Conservation (phyloP, 2,329 filamentous ascomycete species). For the Colletotrichum gigasporum region DNA sequence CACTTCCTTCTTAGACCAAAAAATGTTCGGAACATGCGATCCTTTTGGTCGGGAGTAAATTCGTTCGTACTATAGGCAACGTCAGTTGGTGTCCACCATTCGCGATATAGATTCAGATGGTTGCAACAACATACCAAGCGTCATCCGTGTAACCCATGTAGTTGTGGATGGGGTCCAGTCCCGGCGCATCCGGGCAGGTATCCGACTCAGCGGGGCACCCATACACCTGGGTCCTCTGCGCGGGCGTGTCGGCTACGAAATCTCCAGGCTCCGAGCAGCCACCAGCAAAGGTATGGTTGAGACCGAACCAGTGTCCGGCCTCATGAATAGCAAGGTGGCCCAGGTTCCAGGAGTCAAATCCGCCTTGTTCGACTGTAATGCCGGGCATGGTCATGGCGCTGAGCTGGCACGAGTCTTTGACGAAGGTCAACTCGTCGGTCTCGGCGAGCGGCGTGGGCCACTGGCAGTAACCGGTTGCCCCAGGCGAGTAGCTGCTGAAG, state of each 20-base stretch:
- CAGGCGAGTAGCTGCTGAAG: slow-evolving; percentile 45
- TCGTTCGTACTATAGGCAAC: slow-evolving; percentile 34
- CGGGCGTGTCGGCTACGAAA: slow-evolving; percentile 48
- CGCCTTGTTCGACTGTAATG: slow-evolving; percentile 16
- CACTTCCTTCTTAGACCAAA: slow-evolving; percentile 25
- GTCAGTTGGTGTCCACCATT: background rate
- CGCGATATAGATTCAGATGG: background rate
- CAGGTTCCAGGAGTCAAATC: slow-evolving; percentile 32
- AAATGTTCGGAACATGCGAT: slow-evolving; percentile 43
- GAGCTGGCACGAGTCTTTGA: slow-evolving; percentile 20
- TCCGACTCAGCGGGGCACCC: slow-evolving; percentile 32
- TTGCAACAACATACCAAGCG: slow-evolving; percentile 38
- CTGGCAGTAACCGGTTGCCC: slow-evolving; percentile 55
- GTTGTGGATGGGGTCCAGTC: slow-evolving; percentile 37
- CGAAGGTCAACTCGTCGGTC: slow-evolving; percentile 3
- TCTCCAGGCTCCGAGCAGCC: slow-evolving; percentile 45
- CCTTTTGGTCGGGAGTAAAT: slow-evolving; percentile 53
- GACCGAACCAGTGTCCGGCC: slow-evolving; percentile 55
- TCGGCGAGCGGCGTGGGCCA: slow-evolving; percentile 43
- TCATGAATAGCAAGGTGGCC: slow-evolving; percentile 44
- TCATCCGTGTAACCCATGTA: slow-evolving; percentile 42
- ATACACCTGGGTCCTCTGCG: slow-evolving; percentile 36
- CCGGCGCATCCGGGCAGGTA: slow-evolving; percentile 35
- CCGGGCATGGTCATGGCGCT: slow-evolving; percentile 30
- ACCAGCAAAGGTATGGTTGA: slow-evolving; percentile 52